Percentiles rank a stretch among this genome's conserved stretches.
phyloP scores from a whole-genome alignment of 257 asterid genomes.

The Mitragyna speciosa region DNA sequence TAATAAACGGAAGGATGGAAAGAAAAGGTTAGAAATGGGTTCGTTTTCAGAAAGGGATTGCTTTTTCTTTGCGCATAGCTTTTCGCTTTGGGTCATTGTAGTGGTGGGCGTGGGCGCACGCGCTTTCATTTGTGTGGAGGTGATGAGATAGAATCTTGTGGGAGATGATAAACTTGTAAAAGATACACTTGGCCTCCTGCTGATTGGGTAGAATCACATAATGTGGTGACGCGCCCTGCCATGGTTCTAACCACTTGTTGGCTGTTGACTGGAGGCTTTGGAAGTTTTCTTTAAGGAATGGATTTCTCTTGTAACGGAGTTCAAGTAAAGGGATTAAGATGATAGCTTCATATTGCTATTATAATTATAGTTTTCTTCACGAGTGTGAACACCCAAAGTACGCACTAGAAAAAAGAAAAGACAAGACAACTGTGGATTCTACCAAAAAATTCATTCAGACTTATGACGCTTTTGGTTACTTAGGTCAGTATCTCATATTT shows the following conservation, averaged over 20 bases:
- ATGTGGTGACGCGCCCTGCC: conserved; percentile 28
- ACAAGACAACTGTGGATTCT: too few relatives aligned
- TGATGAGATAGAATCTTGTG: background rate
- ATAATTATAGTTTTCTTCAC: too few relatives aligned
- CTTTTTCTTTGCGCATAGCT: conserved; percentile 9
- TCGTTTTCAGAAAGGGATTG: conserved; percentile 20
- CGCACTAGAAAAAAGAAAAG: too few relatives aligned
- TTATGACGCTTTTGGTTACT: too few relatives aligned
- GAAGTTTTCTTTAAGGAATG: background rate
- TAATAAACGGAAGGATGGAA: conserved; percentile 1
- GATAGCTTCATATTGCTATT: too few relatives aligned
- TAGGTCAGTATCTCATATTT: too few relatives aligned
- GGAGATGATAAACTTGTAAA: background rate
- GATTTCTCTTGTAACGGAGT: background rate
- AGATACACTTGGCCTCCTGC: conserved; percentile 18
- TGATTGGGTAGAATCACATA: conserved; percentile 2
- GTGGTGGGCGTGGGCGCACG: background rate
- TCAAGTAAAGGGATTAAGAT: too few relatives aligned
- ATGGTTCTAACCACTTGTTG: conserved; percentile 25
- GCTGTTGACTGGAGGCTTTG: background rate
- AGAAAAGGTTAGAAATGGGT: conserved; percentile 23
- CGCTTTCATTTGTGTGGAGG: background rate
- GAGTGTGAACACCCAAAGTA: too few relatives aligned
- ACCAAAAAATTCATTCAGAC: too few relatives aligned
- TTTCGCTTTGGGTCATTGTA: too few relatives aligned